Evolutionary conservation across 2,329 filamentous ascomycete species (phyloP).

Genomic region (Aspergillus glaucus): DNA sequence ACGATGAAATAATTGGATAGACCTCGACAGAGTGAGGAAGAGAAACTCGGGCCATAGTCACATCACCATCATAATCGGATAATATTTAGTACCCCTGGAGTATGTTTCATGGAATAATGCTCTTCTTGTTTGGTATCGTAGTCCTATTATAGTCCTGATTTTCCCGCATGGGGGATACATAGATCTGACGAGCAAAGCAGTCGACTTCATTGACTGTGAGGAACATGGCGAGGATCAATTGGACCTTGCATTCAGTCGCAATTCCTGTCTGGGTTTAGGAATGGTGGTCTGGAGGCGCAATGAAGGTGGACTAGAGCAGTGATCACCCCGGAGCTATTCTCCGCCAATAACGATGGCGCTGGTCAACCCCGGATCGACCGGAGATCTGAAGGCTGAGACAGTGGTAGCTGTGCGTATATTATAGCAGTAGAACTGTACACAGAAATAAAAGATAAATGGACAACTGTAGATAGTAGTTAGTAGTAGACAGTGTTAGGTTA

Average conservation of each 20-base stretch:
- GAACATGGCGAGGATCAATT: background rate
- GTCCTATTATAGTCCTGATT: too few relatives aligned
- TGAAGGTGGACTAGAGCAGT: background rate
- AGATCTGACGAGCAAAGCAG: too few relatives aligned
- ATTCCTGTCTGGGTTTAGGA: background rate
- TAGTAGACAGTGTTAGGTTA: background rate
- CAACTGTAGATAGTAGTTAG: background rate
- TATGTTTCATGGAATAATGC: too few relatives aligned
- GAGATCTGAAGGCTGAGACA: conserved; percentile 2
- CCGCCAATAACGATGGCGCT: background rate
- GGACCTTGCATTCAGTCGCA: background rate
- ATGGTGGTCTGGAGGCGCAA: too few relatives aligned
- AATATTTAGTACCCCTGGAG: background rate
- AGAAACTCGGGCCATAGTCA: background rate
- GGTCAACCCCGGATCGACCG: conserved; percentile 13
- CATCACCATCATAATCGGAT: background rate
- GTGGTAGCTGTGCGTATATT: background rate
- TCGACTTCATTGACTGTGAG: too few relatives aligned
- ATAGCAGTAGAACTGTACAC: background rate
- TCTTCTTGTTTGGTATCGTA: too few relatives aligned
- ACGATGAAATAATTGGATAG: background rate
- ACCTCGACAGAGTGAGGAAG: background rate
- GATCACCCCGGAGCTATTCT: background rate
- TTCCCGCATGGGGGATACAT: too few relatives aligned
- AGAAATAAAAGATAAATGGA: background rate